phyloP scores from a whole-genome alignment of 306 rosid species.

The Erythrophleum fordii region DNA sequence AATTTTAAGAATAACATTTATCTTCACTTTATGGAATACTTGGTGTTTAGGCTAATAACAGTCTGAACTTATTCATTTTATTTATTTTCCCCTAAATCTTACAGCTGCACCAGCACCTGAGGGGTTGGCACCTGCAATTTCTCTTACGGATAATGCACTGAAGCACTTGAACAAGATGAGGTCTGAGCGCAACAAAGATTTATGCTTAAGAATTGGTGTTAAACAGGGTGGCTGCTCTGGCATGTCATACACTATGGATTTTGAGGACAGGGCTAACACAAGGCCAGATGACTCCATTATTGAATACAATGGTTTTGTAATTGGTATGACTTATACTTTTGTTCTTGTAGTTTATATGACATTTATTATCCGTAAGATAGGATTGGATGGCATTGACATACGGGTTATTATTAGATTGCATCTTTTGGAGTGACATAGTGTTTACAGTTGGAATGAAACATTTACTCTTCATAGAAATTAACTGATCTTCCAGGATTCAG shows the following conservation, averaged over 20 bases:
- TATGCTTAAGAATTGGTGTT: constrained; percentile 94
- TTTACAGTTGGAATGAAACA: constrained; percentile 7
- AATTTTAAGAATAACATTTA: not conserved
- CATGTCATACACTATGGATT: constrained; percentile 95
- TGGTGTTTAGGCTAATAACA: not conserved
- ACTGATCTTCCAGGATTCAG: constrained; percentile 19
- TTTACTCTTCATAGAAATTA: constrained; percentile 6
- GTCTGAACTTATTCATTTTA: constrained; percentile 5
- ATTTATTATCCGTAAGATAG: constrained; percentile 4
- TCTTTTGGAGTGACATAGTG: not conserved
- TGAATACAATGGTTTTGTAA: constrained; percentile 77
- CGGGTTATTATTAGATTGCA: not conserved
- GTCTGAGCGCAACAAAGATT: constrained; percentile 69
- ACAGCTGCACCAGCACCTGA: constrained; percentile 52
- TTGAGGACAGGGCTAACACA: constrained; percentile 71
- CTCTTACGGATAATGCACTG: constrained; percentile 73
- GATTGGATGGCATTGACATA: not conserved
- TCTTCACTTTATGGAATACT: not conserved
- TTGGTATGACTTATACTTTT: constrained; percentile 59
- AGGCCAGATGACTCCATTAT: constrained; percentile 88
- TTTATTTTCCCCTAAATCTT: constrained; percentile 17
- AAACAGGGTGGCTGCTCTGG: constrained; percentile 99
- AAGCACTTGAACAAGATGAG: constrained; percentile 94
- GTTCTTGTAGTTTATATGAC: constrained; percentile 1
- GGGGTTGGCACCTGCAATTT: constrained; percentile 49